Base-by-base conservation (phyloP, 495 filamentous ascomycete genomes). In the Xylaria palmicola region DNA sequence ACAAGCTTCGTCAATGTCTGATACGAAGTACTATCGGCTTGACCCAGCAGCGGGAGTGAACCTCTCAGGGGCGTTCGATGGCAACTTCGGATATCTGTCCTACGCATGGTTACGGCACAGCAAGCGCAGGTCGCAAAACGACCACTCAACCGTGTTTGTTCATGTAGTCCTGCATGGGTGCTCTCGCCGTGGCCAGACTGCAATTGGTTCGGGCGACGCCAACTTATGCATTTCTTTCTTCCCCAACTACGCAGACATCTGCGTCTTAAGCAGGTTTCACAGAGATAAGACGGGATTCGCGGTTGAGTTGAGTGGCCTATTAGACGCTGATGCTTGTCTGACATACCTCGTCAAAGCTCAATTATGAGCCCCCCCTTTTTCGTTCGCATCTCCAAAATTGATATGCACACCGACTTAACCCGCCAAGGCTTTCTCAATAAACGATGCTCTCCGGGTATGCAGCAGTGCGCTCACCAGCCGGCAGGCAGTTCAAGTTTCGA, bases 71-170 rank as follows among this genome's bases (percentile, higher is more conserved):
- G 22, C 27, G 12, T 10, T 22, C 48, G 30, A 34, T 10, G 30
- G 48, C 29, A 51, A 34, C 48, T 10, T 51, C 29, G 8, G 29
- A 50, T 51, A n/a, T 56, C 30, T 27, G 39, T 56, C 30, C 32
- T 22, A 56, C 26, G 53, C 53, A 17, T 43, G 26, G 24, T 22
- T 56, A 56, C 53, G 53, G 53, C 53, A 56, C 53, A 56, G 53
- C 53, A 57, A 57, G 3, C 29, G 30, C 43, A 15, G 32, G 44
- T 30, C 43, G 13, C 34, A n/a, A 29, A 37, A n/a, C 43, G 41
- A 39, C 44, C 43, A 37, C 10, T 56, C 37, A 56, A 27, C 8
- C 30, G 36, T 41, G 17, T 30, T 24, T 5, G 29, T 30, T 10
- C 19, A 12, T 12, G 41, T 57, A 57, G 56, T 48, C 44, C 56